Evolutionary conservation across 345 rosid genomes (phyloP).

Genomic region (Hypericum androsaemum): DNA sequence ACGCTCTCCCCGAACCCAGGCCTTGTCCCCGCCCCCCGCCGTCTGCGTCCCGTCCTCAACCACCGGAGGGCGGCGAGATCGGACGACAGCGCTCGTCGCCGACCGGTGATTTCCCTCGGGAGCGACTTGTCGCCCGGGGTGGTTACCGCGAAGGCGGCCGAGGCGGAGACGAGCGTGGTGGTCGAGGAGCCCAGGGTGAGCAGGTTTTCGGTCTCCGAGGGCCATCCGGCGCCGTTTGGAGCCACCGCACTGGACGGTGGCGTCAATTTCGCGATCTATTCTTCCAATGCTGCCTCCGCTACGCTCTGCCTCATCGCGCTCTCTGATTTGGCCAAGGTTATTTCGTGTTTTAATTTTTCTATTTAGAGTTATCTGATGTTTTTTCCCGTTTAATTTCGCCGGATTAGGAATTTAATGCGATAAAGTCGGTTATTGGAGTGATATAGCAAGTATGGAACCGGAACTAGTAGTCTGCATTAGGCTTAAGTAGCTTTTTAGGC

Average conservation of each 20-base stretch:
- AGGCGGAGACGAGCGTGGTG: conserved; percentile 35
- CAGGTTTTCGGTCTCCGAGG: conserved; percentile 38
- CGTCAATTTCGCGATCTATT: conserved; percentile 73
- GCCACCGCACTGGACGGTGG: conserved; percentile 62
- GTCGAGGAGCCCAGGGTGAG: conserved; percentile 13
- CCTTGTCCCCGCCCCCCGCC: too few species aligned
- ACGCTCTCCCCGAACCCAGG: too few species aligned
- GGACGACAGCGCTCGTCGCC: background rate
- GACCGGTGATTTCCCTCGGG: background rate
- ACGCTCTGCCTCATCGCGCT: conserved; percentile 58
- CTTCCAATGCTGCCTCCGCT: conserved; percentile 63
- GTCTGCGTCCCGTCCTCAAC: too few species aligned
- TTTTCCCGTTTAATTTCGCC: too few species aligned
- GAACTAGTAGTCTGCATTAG: too few species aligned
- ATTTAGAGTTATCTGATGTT: background rate
- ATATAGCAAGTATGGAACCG: too few species aligned
- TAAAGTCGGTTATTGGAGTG: too few species aligned
- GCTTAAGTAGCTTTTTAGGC: too few species aligned
- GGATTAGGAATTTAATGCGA: too few species aligned
- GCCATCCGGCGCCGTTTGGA: conserved; percentile 67
- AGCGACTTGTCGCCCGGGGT: background rate
- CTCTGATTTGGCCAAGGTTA: conserved; percentile 60
- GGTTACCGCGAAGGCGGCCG: conserved; percentile 23
- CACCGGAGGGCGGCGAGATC: too few species aligned
- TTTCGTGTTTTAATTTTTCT: background rate